A percentile compares a stretch with the other conserved stretches of the same genome.
phyloP scores from a whole-genome alignment of 2,329 filamentous ascomycete genomes.

The Emmonsiellopsis sp. region DNA sequence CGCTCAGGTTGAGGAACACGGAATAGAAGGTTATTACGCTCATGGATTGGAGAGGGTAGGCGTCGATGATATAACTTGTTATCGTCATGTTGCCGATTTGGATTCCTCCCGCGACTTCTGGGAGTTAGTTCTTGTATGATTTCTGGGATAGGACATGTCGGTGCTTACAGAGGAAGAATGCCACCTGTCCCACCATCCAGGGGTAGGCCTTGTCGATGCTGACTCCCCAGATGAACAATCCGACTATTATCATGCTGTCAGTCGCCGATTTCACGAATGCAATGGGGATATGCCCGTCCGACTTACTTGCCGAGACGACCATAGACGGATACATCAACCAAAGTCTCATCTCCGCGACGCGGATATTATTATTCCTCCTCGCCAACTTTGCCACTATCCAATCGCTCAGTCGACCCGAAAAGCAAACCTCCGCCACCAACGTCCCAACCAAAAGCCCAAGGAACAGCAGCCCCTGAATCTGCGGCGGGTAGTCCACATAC shows the following conservation, averaged over 20 bases:
- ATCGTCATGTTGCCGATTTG: slow-evolving; percentile 49
- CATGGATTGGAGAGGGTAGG: slow-evolving; percentile 48
- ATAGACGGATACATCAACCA: slow-evolving; percentile 49
- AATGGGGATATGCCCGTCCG: background rate
- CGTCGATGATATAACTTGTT: slow-evolving; percentile 47
- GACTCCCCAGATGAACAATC: slow-evolving; percentile 47
- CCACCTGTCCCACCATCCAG: slow-evolving; percentile 50
- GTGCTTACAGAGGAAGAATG: slow-evolving; percentile 46
- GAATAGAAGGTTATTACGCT: slow-evolving; percentile 47
- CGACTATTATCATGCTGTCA: slow-evolving; percentile 22
- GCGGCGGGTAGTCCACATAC: slow-evolving; percentile 39
- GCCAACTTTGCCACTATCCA: slow-evolving; percentile 40
- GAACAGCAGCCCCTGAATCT: slow-evolving; percentile 47
- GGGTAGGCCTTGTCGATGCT: slow-evolving; percentile 46
- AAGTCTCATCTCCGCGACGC: slow-evolving; percentile 46
- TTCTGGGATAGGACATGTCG: background rate
- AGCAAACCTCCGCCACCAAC: slow-evolving; percentile 42
- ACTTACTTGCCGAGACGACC: slow-evolving; percentile 34
- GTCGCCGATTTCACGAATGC: background rate
- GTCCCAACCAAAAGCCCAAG: slow-evolving; percentile 47
- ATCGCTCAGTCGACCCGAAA: slow-evolving; percentile 47
- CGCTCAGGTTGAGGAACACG: slow-evolving; percentile 44
- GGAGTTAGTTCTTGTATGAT: background rate
- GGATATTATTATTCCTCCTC: slow-evolving; percentile 34
- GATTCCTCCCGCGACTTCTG: slow-evolving; percentile 43